These are phyloP conservation scores for Scenedesmus sp. DNA, from an alignment of 163 green algal genomes.

Conservation along the genomic window DNA sequence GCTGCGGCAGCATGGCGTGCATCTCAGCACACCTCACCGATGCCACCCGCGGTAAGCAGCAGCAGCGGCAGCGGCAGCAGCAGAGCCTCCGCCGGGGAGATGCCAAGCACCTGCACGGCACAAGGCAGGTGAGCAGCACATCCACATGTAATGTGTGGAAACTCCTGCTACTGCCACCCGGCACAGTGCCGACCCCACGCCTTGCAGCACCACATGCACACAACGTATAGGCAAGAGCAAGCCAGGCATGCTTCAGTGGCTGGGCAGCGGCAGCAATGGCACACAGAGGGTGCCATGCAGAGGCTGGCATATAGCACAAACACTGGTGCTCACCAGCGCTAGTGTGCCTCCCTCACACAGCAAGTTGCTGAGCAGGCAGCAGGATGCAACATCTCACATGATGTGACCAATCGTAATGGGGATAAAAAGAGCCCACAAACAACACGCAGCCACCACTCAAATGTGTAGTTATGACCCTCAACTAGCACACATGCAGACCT, in stretches of 20 bases:
- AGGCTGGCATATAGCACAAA: not conserved
- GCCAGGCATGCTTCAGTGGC: not conserved
- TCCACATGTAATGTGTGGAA: constrained; percentile 6
- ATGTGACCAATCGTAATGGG: not conserved
- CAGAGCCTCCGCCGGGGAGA: not conserved
- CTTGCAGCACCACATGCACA: constrained; percentile 1
- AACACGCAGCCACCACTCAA: not conserved
- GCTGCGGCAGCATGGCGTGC: not conserved
- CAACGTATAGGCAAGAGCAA: not conserved
- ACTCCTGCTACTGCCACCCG: not conserved
- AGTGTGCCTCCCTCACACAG: not conserved
- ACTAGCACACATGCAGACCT: not conserved
- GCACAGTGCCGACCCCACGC: not conserved
- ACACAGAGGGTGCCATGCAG: not conserved
- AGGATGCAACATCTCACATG: not conserved
- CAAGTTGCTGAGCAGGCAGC: not conserved
- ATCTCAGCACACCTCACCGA: not conserved
- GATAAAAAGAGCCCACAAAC: not conserved
- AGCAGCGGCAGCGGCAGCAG: not conserved
- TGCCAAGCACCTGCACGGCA: constrained; percentile 8
- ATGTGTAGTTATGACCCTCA: not conserved
- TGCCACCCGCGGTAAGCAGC: not conserved
- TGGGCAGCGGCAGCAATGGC: not conserved
- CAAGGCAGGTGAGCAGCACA: not conserved
- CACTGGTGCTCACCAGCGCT: not conserved